These are phyloP conservation scores for Trichoderma gamsii DNA, from an alignment of 495 filamentous ascomycete genomes.

Conservation along the genomic window DNA sequence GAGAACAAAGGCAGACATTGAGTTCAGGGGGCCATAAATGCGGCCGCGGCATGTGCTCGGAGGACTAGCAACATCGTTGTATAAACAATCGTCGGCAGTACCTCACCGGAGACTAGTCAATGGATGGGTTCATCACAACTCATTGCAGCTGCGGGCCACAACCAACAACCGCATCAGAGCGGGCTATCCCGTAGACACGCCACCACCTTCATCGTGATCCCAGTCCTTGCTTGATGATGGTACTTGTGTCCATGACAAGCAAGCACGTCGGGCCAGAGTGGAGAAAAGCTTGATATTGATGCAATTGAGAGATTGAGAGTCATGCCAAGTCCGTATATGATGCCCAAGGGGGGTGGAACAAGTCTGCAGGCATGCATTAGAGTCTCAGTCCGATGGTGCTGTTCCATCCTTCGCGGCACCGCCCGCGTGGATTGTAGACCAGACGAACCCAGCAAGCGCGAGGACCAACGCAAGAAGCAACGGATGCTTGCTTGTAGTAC, in stretches of 20 bases:
- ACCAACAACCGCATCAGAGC: neutral
- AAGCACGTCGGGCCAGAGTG: neutral
- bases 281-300: neutral
- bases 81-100: neutral
- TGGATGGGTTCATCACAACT: neutral
- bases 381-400: neutral
- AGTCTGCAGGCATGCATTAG: neutral
- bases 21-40: neutral
- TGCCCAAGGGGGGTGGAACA: neutral
- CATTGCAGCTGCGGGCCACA: neutral
- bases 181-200: slow-evolving; percentile 2
- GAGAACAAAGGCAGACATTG: neutral
- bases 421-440: neutral
- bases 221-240: neutral
- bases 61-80: neutral
- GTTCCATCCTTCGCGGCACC: slow-evolving; percentile 3
- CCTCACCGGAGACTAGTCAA: neutral
- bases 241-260: neutral
- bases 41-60: neutral
- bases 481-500: too few relatives aligned
- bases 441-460: neutral
- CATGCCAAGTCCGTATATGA: neutral
- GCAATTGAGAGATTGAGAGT: neutral
- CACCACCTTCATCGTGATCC: neutral
- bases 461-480: neutral